These are phyloP conservation scores for Saturnispora zaruensis DNA, from an alignment of 805 yeast genomes.

Conservation along the genomic window DNA sequence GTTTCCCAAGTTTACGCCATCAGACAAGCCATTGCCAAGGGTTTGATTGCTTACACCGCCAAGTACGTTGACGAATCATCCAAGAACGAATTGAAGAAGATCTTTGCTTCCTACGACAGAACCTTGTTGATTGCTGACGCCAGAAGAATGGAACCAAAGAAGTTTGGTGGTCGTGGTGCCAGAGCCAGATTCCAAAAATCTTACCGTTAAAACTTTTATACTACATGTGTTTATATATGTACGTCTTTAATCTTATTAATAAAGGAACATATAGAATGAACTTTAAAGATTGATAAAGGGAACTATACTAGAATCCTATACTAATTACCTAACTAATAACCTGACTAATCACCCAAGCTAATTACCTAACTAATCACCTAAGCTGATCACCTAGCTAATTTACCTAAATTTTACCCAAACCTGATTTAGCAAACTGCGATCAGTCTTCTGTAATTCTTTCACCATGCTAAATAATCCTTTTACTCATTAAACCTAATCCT, in stretches of 20 bases:
- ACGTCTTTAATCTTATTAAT: background rate
- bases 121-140: constrained; percentile 98
- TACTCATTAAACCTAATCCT: no score
- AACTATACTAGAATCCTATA: no score
- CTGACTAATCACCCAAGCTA: no score
- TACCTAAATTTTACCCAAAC: no score
- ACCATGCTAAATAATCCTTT: no score
- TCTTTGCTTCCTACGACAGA: constrained; percentile 97
- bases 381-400: no score
- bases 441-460: no score
- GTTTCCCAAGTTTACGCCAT: constrained; percentile 99
- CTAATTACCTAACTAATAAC: no score
- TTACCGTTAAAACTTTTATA: constrained; percentile 70
- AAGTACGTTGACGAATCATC: constrained; percentile 99
- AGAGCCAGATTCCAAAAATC: constrained; percentile 99
- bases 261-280: background rate
- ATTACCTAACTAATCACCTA: no score
- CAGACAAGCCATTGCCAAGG: constrained; percentile 99
- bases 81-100: constrained; percentile 98
- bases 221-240: constrained; percentile 4
- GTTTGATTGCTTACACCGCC: constrained; percentile 99
- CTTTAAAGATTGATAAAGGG: no score
- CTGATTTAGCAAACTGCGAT: no score
- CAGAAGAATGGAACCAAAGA: constrained; percentile 99
- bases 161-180: constrained; percentile 99